Base-by-base conservation (phyloP, 1,284 basidiomycete genomes). In the Leccinum pachyderme region DNA sequence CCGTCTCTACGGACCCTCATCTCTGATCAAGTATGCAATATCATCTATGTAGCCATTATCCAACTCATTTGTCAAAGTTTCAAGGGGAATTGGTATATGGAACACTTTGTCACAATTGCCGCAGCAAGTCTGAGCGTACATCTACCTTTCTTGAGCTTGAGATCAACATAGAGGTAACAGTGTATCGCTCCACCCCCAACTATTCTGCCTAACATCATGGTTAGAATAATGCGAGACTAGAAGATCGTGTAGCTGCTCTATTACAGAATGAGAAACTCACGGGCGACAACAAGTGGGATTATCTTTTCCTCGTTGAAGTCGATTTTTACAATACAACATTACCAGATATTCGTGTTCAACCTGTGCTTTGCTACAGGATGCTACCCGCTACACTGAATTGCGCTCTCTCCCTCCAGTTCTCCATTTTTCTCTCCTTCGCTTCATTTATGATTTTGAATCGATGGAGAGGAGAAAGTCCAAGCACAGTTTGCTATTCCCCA, bases 381-480 rank as follows among this genome's bases (percentile, higher is more conserved):
- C 95, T 1, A 86, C 80, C 13, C 86, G 93, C 12, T 86, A 85
- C 59, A 86, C 83, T 1, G 79, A 86, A 63, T 72, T 93, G 11
- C 78, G 77, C 15, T 68, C 78, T 49, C 77, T 95, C 0, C 94
- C 94, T 2, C 91, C 91, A 0, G 86, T 92, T 3, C 78, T 97
- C 1, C 91, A 97, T 70, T 89, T 97, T 63, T 93, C 92, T 13
- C 74, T 97, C 46, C 80, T 95, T 52, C 89, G 95, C 18, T 97
- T 97, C 70, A 84, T 91, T 27, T 97, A 89, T 65, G 91, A 95
- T 69, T 62, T 87, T n/a, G 71, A 80, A 18, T 83, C 84, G 2
- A 82, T 87, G 76, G 83, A 88, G 63, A 81, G 93, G 57, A 90
- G 86, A 72, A 96, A 97, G 73, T 89, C 84, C 54, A 93, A 93